phyloP scores from a whole-genome alignment of 441 rosid species.

The Corymbia citriodora region DNA sequence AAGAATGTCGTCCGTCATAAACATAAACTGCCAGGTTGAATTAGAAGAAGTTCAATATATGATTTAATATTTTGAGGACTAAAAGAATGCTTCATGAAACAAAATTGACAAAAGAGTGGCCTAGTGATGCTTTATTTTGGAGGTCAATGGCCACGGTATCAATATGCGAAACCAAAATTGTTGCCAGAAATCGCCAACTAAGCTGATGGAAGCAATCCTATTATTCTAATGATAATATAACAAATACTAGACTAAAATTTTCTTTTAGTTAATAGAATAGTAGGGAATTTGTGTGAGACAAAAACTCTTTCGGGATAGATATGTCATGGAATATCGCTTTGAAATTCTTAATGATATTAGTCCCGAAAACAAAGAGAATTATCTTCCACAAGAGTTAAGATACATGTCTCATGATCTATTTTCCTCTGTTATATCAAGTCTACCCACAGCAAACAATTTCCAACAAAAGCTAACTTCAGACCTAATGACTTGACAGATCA shows the following conservation, averaged over 20 bases:
- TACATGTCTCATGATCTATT: background rate
- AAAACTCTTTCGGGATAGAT: too few species aligned
- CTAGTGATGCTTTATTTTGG: background rate
- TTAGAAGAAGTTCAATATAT: too few species aligned
- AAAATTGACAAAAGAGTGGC: background rate
- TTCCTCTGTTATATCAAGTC: background rate
- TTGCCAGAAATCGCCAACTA: background rate
- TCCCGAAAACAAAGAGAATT: background rate
- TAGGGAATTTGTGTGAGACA: background rate
- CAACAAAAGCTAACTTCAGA: background rate
- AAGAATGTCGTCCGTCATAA: background rate
- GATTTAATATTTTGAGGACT: background rate
- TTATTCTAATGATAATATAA: background rate
- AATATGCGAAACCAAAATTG: background rate
- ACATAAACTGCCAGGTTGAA: background rate
- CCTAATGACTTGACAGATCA: background rate
- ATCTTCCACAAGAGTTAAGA: background rate
- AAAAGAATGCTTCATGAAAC: background rate
- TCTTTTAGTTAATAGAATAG: background rate
- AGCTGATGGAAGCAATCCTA: background rate
- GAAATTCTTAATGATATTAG: too few species aligned
- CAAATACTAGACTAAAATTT: background rate
- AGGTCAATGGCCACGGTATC: background rate
- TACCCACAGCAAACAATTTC: background rate
- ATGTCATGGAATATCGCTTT: too few species aligned